A percentile compares a stretch with the other conserved stretches of the same genome.
Conservation (phyloP, 805 yeast genomes). For the Ogataea populi-albae region DNA sequence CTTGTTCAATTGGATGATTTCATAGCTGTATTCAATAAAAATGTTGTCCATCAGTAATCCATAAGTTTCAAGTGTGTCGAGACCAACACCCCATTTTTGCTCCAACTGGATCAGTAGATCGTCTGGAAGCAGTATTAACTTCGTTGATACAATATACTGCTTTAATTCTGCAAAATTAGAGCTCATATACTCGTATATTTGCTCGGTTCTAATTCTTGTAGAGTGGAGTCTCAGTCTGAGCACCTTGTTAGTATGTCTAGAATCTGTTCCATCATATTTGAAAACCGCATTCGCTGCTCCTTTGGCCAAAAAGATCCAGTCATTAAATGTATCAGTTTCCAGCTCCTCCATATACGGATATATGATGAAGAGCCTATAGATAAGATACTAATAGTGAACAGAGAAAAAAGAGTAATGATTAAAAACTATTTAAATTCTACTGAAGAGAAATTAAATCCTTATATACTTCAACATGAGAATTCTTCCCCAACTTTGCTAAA, state of each 20-base stretch:
- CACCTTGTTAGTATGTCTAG: slow-evolving; percentile 34
- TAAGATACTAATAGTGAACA: background rate
- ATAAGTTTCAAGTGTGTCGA: slow-evolving; percentile 17
- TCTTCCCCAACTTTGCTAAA: slow-evolving; percentile 57
- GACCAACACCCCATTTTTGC: background rate
- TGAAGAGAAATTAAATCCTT: slow-evolving; percentile 48
- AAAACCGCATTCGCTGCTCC: slow-evolving; percentile 52
- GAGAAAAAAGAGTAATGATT: background rate
- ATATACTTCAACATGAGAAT: slow-evolving; percentile 60
- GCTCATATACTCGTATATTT: slow-evolving; percentile 40
- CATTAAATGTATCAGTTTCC: slow-evolving; percentile 20
- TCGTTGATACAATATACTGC: slow-evolving; percentile 18
- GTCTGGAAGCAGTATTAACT: slow-evolving; percentile 10
- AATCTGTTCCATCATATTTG: slow-evolving; percentile 37
- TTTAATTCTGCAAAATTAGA: slow-evolving; percentile 11
- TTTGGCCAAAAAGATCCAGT: slow-evolving; percentile 43
- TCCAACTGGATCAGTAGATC: slow-evolving; percentile 3
- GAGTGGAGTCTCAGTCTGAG: slow-evolving; percentile 37
- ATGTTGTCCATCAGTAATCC: slow-evolving; percentile 30
- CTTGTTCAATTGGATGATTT: slow-evolving; percentile 21
- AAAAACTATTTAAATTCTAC: slow-evolving; percentile 5
- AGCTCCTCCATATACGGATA: background rate
- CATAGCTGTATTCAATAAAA: slow-evolving; percentile 5
- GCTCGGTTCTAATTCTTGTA: slow-evolving; percentile 38
- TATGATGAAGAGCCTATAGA: background rate